Percentiles rank a stretch among this genome's conserved stretches.
These are phyloP conservation scores for Phaeodactylum tricornutum DNA, from an alignment of 108 stramenopile species.

Conservation along the genomic window DNA sequence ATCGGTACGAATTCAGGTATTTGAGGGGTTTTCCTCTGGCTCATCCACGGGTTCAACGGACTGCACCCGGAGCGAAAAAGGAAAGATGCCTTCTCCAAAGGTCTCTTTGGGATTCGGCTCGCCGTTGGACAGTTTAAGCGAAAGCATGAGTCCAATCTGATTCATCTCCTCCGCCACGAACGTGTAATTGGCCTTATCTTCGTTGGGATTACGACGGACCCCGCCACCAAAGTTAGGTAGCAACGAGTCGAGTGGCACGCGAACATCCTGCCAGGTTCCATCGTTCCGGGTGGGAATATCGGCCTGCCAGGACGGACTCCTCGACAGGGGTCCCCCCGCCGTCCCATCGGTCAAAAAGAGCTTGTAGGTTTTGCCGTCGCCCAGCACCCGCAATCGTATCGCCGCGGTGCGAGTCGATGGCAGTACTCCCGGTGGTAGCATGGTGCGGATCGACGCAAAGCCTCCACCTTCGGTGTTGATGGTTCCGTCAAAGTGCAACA, in stretches of 20 bases:
- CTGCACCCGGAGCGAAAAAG: conserved; percentile 41
- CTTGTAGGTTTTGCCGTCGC: conserved; percentile 74
- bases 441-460: conserved; percentile 51
- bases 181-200: conserved; percentile 19
- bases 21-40: too few species aligned
- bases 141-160: conserved; percentile 65
- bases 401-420: conserved; percentile 9
- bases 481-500: conserved; percentile 47
- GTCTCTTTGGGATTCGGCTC: conserved; percentile 53
- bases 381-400: conserved; percentile 23
- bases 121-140: conserved; percentile 52
- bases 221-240: conserved; percentile 27
- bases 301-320: conserved; percentile 48
- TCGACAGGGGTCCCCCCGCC: conserved; percentile 31
- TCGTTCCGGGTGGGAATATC: conserved; percentile 37
- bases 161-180: conserved; percentile 41
- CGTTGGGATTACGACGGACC: conserved; percentile 1
- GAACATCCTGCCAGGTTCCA: conserved; percentile 24
- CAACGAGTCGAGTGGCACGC: conserved; percentile 27
- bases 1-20: too few species aligned
- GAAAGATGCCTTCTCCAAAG: conserved; percentile 58
- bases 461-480: conserved; percentile 70
- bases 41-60: conserved; percentile 33
- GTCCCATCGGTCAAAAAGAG: conserved; percentile 46
- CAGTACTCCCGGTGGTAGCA: conserved; percentile 13